Evolutionary conservation across 768 basidiomycete species (phyloP).

Genomic region (Boletales sp.): DNA sequence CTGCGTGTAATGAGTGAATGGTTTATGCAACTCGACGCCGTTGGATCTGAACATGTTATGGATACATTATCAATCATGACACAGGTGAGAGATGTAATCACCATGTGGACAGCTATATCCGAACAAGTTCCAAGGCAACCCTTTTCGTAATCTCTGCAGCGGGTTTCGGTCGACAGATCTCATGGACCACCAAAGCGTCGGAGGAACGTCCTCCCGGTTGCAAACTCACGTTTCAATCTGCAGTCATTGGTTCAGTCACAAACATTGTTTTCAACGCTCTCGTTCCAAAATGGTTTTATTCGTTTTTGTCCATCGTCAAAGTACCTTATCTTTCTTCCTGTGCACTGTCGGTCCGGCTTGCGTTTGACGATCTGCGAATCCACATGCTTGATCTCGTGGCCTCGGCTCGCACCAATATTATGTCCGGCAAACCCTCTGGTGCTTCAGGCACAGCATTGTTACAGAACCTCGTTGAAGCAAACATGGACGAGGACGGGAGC

Average conservation of each 20-base stretch:
- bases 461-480: conserved; percentile 45
- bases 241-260: conserved; percentile 18
- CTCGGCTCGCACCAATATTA: conserved; percentile 35
- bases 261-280: conserved; percentile 29
- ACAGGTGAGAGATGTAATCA: conserved; percentile 9
- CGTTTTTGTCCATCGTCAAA: conserved; percentile 16
- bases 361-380: conserved; percentile 35
- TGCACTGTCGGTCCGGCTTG: conserved; percentile 24
- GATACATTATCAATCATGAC: conserved; percentile 10
- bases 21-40: conserved; percentile 36
- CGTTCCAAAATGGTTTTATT: conserved; percentile 34
- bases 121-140: conserved; percentile 22
- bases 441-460: conserved; percentile 36
- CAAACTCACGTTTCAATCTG: conserved; percentile 36
- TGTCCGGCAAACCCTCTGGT: conserved; percentile 21
- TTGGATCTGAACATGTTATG: conserved; percentile 17
- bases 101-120: not conserved
- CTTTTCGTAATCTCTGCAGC: conserved; percentile 41
- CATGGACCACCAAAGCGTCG: conserved; percentile 31
- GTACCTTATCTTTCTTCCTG: conserved; percentile 36
- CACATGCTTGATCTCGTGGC: conserved; percentile 43
- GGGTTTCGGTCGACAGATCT: conserved; percentile 37
- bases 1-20: conserved; percentile 39
- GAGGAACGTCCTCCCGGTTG: conserved; percentile 27
- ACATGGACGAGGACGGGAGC: conserved; percentile 35